Base-by-base conservation (phyloP, 2,329 filamentous ascomycete genomes). In the Fusarium transvaalense region DNA sequence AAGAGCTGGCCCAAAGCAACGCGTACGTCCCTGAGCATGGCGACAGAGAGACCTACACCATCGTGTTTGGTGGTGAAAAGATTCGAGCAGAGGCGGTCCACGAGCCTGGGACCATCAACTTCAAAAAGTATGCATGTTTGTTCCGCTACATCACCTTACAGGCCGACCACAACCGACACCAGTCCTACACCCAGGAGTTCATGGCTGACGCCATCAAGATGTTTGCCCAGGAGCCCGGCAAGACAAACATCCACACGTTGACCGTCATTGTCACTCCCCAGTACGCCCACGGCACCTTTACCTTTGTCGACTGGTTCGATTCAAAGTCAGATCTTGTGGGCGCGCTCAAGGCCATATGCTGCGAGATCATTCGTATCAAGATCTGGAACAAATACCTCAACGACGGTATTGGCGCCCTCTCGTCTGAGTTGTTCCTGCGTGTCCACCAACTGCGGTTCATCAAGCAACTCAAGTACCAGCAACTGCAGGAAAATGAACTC, bases 111-210 rank as follows among this genome's bases (percentile, higher is more conserved):
- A 71, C 65, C 51, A 78, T 83, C 25, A 73, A 79, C 55, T 57
- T 78, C 4, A 55, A 62, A 13, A 78, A 78, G 39, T 81, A 82
- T 59, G 77, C 78, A 10, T 72, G 76, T 19, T 69, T 82, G 21
- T 77, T 86, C 35, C 80, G 83, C 3, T 74, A 77, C 45, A 70
- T 85, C 51, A 74, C 74, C 52, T 75, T 87, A 39, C 77, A 81
- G 38, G 78, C 85, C 1, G 81, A 85, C 52, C 67, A 74, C 10
- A 83, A 81, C 61, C 80, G 83, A 7, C 75, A 68, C 50, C 57
- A 61, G 0, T n/a, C 38, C 4, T 46, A 64, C 5, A 77, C 76
- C 0, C 74, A 71, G 52, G 35, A 61, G 2, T 70, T 71, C 51
- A 78, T 84, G 75, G 75, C 76, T 2, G 56, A 69, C 5, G 81